Evolutionary conservation across 2,329 filamentous ascomycete genomes (phyloP).

Genomic region (Purpureocillium lavendulum): DNA sequence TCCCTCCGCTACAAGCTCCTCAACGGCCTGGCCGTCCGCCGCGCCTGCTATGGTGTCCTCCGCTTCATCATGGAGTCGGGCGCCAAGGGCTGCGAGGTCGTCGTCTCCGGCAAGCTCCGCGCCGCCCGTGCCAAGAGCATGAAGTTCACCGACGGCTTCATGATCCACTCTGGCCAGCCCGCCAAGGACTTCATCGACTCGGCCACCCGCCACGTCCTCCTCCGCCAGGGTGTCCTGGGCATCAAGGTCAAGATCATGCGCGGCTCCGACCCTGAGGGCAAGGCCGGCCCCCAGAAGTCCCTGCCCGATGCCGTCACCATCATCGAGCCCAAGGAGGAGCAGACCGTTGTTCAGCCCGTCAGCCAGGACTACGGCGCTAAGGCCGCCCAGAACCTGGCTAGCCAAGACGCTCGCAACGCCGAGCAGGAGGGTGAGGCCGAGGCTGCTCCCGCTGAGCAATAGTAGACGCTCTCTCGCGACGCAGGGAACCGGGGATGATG

Average conservation of each 20-base stretch:
- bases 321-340: constrained; percentile 99
- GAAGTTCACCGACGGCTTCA: constrained; percentile 99
- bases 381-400: constrained; percentile 61
- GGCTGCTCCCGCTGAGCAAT: constrained; percentile 23
- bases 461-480: constrained; percentile 20
- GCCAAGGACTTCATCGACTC: constrained; percentile 99
- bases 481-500: constrained; percentile 13
- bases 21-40: constrained; percentile 96
- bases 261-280: constrained; percentile 98
- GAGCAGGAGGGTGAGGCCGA: constrained; percentile 50
- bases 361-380: constrained; percentile 99
- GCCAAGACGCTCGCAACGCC: constrained; percentile 50
- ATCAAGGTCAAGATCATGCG: constrained; percentile 99
- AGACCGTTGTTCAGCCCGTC: constrained; percentile 86
- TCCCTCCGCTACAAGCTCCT: constrained; percentile 99
- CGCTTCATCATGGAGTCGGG: constrained; percentile 99
- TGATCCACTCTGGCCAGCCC: constrained; percentile 99
- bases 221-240: constrained; percentile 98
- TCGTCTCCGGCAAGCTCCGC: constrained; percentile 97
- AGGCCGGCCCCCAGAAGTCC: constrained; percentile 93
- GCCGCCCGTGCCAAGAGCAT: constrained; percentile 99
- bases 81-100: constrained; percentile 99
- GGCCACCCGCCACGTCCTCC: constrained; percentile 97
- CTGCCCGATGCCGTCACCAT: constrained; percentile 98
- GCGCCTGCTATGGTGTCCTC: constrained; percentile 99